These are phyloP conservation scores for Chenopodium berlandieri DNA, from an alignment of 148 eudicot species.

Conservation along the genomic window DNA sequence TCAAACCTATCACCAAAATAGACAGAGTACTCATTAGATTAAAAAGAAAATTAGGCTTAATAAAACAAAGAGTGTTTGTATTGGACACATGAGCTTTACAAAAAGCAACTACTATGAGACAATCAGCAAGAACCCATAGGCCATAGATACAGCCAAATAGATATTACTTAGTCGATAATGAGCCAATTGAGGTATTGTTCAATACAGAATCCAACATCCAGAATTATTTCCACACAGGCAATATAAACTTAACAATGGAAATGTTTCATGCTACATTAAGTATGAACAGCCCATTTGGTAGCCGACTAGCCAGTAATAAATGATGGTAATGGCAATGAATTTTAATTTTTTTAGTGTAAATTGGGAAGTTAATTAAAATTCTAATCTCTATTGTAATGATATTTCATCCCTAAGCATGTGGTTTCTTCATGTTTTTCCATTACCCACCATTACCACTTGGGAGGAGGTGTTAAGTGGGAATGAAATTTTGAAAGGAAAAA, in stretches of 20 bases:
- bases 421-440: too few species aligned
- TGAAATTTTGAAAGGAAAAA: too few species aligned
- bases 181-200: background rate
- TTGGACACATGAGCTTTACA: background rate
- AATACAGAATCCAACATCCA: background rate
- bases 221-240: background rate
- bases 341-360: too few species aligned
- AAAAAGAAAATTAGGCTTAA: background rate
- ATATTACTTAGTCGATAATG: background rate
- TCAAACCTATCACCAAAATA: background rate
- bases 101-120: background rate
- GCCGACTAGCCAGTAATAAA: too few species aligned
- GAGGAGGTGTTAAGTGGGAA: too few species aligned
- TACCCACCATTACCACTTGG: too few species aligned
- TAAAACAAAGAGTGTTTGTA: background rate
- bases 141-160: background rate
- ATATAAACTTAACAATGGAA: background rate
- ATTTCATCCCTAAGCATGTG: too few species aligned
- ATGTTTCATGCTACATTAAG: background rate
- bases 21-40: background rate
- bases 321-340: too few species aligned
- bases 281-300: too few species aligned
- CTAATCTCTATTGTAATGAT: too few species aligned
- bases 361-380: too few species aligned
- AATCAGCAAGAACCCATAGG: background rate